Conservation (phyloP, 108 stramenopile genomes). For the Craspedostauros australis region DNA sequence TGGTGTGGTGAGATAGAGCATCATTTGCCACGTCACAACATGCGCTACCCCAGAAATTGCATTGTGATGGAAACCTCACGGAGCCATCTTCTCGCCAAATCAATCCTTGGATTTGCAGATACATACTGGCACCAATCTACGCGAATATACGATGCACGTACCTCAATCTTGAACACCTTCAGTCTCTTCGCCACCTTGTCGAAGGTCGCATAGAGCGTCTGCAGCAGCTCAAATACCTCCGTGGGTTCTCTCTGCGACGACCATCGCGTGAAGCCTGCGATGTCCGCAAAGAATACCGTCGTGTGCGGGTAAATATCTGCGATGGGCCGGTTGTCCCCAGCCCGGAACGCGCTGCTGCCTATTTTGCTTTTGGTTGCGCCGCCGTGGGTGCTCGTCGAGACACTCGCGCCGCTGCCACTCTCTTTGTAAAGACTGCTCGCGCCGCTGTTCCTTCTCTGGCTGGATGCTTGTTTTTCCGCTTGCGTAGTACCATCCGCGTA, state of each 20-base stretch:
- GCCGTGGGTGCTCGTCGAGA: too few species aligned
- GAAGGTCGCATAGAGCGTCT: slow-evolving; percentile 1
- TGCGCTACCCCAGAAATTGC: not conserved
- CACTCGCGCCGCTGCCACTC: too few species aligned
- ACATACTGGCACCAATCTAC: too few species aligned
- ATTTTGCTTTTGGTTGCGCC: too few species aligned
- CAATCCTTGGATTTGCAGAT: too few species aligned
- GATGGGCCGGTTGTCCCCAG: slow-evolving; percentile 23
- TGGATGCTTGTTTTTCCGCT: too few species aligned
- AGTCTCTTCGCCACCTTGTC: not conserved
- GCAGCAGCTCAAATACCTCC: slow-evolving; percentile 1
- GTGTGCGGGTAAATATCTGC: slow-evolving; percentile 52
- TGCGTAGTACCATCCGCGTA: too few species aligned
- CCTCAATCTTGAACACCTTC: not conserved
- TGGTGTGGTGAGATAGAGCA: too few species aligned
- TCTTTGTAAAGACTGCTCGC: too few species aligned
- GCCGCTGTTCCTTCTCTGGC: too few species aligned
- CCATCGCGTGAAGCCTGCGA: slow-evolving; percentile 9
- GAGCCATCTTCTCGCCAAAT: not conserved
- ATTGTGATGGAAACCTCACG: not conserved
- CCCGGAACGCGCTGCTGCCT: not conserved
- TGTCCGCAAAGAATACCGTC: slow-evolving; percentile 51
- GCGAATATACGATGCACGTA: too few species aligned
- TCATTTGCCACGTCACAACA: too few species aligned
- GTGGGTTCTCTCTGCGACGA: not conserved